phyloP scores from a whole-genome alignment of 768 basidiomycete species.

The Sporobolomyces phaffii region DNA sequence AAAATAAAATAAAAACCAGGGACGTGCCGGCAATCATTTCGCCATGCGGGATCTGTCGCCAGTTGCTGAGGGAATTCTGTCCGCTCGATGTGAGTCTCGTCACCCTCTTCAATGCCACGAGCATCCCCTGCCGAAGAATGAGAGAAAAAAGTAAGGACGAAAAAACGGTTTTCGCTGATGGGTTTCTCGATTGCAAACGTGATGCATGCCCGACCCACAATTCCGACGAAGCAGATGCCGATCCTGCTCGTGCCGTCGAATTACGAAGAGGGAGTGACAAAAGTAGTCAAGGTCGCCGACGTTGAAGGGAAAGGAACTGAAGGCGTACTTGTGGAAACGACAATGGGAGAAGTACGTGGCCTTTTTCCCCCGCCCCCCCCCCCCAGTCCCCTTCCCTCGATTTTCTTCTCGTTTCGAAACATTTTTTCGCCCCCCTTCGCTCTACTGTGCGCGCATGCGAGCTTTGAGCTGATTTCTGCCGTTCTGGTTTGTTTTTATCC shows the following conservation, averaged over 20 bases:
- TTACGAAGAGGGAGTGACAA: conserved; percentile 10
- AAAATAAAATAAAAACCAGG: no score
- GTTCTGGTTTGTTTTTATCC: no score
- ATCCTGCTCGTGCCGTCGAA: conserved; percentile 19
- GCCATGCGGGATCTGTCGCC: conserved; percentile 91
- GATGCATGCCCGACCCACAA: no score
- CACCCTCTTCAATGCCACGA: neutral
- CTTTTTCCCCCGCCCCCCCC: neutral
- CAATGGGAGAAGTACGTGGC: conserved; percentile 23
- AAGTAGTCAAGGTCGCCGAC: neutral
- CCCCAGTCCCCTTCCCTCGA: neutral
- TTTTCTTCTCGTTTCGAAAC: neutral
- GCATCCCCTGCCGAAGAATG: no score
- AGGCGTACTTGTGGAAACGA: conserved; percentile 22
- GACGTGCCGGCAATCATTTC: conserved; percentile 64
- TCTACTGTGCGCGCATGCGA: no score
- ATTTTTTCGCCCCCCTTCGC: neutral
- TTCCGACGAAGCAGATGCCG: conserved; percentile 14
- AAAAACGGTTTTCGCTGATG: no score
- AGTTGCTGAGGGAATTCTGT: conserved; percentile 71
- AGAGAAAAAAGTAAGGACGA: no score
- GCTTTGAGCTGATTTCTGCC: no score
- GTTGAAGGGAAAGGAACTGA: conserved; percentile 4
- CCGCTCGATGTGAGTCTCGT: conserved; percentile 49
- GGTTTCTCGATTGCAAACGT: no score